Percentiles rank a stretch among this genome's conserved stretches.
Evolutionary conservation across 768 basidiomycete species (phyloP).

Genomic region (Russula emetica): DNA sequence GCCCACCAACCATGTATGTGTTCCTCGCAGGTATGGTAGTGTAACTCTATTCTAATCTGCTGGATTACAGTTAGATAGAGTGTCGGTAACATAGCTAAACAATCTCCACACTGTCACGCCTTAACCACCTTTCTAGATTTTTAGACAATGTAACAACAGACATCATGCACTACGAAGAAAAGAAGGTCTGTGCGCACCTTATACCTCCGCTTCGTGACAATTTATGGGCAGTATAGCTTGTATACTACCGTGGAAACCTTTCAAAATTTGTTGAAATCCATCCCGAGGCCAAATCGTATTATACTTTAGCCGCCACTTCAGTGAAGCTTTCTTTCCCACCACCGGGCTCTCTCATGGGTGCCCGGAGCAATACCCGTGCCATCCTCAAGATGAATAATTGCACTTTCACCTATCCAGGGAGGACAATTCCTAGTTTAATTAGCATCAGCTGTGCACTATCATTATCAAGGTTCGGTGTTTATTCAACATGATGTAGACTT

Average conservation of each 20-base stretch:
- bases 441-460: constrained; percentile 90
- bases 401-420: constrained; percentile 92
- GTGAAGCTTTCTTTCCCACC: constrained; percentile 95
- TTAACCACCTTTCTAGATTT: constrained; percentile 51
- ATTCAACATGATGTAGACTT: constrained; percentile 29
- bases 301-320: constrained; percentile 88
- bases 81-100: constrained; percentile 83
- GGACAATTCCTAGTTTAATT: constrained; percentile 69
- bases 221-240: constrained; percentile 51
- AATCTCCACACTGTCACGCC: background rate
- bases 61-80: constrained; percentile 59
- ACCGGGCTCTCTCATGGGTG: constrained; percentile 95
- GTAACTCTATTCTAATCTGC: constrained; percentile 22
- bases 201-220: constrained; percentile 23
- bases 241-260: constrained; percentile 91
- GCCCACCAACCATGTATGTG: constrained; percentile 85
- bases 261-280: constrained; percentile 84
- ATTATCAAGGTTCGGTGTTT: constrained; percentile 63
- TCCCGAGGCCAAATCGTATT: constrained; percentile 94
- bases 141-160: constrained; percentile 94
- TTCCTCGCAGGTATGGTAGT: constrained; percentile 30
- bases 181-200: constrained; percentile 55
- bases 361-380: constrained; percentile 90
- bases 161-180: constrained; percentile 94
- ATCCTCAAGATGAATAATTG: constrained; percentile 90